These are phyloP conservation scores for Dictyostelium discoideum DNA, from an alignment of 78 protist species.

Conservation along the genomic window DNA sequence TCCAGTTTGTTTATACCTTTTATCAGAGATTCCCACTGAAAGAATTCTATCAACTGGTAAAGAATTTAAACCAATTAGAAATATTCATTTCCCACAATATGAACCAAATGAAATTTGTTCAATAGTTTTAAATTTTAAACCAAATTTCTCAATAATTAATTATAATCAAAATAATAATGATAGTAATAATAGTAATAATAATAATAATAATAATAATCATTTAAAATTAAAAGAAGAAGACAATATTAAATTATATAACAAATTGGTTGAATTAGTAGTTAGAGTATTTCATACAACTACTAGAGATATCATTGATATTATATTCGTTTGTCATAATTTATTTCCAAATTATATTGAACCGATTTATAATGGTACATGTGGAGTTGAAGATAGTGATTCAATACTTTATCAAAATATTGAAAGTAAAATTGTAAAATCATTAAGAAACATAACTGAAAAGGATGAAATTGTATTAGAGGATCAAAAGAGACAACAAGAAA, in stretches of 20 bases:
- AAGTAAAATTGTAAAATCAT: background rate
- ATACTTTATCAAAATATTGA: background rate
- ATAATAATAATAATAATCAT: background rate
- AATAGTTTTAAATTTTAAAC: background rate
- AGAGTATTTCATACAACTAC: background rate
- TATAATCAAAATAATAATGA: background rate
- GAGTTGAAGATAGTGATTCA: background rate
- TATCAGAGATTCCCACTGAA: background rate
- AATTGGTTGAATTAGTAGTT: background rate
- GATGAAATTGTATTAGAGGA: background rate
- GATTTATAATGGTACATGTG: background rate
- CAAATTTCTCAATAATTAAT: background rate
- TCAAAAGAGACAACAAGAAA: background rate
- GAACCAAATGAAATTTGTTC: conserved; percentile 4
- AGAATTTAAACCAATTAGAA: background rate
- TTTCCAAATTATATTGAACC: background rate
- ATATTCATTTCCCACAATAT: background rate
- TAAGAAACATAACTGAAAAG: background rate
- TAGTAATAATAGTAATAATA: background rate
- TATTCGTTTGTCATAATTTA: background rate
- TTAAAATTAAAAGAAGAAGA: background rate
- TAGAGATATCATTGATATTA: background rate
- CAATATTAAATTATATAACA: background rate
- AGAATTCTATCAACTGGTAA: background rate
- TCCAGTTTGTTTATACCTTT: background rate